Evolutionary conservation across 129 eudicot species (phyloP), one percentile per base, ranked within the genome.

Genomic region (Pseudognaphalium luteoalbum): DNA sequence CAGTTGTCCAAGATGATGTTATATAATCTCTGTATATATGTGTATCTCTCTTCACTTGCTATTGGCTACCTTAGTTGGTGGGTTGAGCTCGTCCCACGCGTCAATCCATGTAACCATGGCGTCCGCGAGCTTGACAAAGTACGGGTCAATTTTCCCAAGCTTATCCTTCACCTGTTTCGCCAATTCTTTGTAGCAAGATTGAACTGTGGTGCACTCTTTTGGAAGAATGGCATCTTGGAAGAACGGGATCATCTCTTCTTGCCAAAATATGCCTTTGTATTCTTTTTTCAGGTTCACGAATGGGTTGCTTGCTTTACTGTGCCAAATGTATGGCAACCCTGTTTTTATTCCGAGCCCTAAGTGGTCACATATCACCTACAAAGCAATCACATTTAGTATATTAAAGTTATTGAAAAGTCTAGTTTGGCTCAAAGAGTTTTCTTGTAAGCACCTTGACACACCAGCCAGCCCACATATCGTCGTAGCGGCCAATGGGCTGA

Each of bases 381-480:
- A 73, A 73, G 54, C 15, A 7, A 7, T 68, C 35, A 73, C 16
- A 29, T 1, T 16, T 66, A 14, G 39, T 37, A 29, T 70, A 12
- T 2, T 12, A 34, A 7, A 62, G 44, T 21, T 21, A 21, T 16
- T 0, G 1, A 65, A 34, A 2, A 35, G 50, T 44, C 21, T 65
- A 32, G 71, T 73, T 76, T 70, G 56, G 59, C 30, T 25, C 4
- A 35, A 29, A 30, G 65, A 68, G 47, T 25, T 3, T 50, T 42
- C 37, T 25, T 22, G 56, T 3, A 60, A 32, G 57, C 75, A 92
- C 98, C 98, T 93, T 93, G 71, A 64, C 77, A 75, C 97, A 92
- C 97, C 97, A 92, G 58, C 97, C 97, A 66, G 97, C 97, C 97
- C 96, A 92, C 97, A 92, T 92, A 39, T 92, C 97, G n/a, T 92